Evolutionary conservation across 345 rosid species (phyloP).

Genomic region (Litchi chinensis): DNA sequence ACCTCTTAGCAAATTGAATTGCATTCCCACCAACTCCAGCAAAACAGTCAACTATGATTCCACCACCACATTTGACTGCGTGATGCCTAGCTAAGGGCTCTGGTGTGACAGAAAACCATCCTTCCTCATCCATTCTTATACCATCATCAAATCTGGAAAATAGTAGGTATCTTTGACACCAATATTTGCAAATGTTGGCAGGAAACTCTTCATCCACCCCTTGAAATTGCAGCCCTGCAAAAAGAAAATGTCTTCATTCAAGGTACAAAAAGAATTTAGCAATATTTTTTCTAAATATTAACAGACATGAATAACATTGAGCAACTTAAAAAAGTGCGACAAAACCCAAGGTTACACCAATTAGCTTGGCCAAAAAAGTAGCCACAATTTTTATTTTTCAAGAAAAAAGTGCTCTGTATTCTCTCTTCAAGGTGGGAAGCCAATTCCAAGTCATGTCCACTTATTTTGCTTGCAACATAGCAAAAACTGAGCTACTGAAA

Average conservation of each 20-base stretch:
- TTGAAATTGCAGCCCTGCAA: conserved; percentile 47
- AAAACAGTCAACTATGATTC: conserved; percentile 73
- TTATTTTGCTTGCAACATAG: neutral
- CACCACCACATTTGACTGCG: conserved; percentile 62
- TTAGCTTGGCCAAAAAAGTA: neutral
- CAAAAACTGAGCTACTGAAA: neutral
- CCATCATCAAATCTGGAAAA: conserved; percentile 88
- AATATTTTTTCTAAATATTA: neutral
- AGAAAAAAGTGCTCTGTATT: neutral
- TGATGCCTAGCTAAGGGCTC: conserved; percentile 88
- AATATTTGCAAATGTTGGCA: conserved; percentile 61
- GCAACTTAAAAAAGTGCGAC: neutral
- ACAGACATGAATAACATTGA: neutral
- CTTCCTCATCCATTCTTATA: conserved; percentile 91
- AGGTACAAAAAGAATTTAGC: neutral
- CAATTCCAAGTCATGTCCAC: neutral
- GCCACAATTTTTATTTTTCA: neutral
- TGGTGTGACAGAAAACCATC: conserved; percentile 99
- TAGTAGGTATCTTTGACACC: conserved; percentile 78
- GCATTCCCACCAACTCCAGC: conserved; percentile 98
- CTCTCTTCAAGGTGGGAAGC: conserved; percentile 9
- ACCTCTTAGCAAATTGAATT: conserved; percentile 80
- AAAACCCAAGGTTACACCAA: neutral
- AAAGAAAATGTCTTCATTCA: conserved; percentile 18
- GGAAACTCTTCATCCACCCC: conserved; percentile 46